Conservation (phyloP, 129 eudicot genomes). For the Helichrysum umbraculigerum region DNA sequence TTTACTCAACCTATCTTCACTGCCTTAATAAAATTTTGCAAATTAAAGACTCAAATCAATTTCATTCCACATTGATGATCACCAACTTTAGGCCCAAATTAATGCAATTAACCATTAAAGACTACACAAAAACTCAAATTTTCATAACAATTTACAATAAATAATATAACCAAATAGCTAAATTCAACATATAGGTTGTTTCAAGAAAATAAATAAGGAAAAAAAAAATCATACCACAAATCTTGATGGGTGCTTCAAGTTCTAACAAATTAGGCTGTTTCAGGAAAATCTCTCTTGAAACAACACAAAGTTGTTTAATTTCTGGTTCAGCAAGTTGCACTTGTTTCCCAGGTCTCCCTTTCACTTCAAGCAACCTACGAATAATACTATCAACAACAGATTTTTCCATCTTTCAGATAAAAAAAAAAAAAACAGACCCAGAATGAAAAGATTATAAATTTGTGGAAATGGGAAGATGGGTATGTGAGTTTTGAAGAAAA, state of each 20-base stretch:
- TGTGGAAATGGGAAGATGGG: constrained; percentile 12
- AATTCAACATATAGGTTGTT: neutral
- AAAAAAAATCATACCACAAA: constrained; percentile 42
- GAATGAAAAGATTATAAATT: constrained; percentile 1
- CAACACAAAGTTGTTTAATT: constrained; percentile 56
- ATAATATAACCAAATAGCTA: neutral
- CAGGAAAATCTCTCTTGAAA: constrained; percentile 52
- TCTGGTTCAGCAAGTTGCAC: constrained; percentile 57
- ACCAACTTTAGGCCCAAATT: neutral
- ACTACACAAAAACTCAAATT: neutral
- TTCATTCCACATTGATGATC: no score
- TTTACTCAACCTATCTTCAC: no score
- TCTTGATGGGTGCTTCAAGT: constrained; percentile 63
- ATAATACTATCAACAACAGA: constrained; percentile 44
- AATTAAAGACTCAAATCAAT: no score
- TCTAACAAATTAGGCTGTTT: constrained; percentile 49
- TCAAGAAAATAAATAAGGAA: neutral
- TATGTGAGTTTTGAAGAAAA: constrained; percentile 14
- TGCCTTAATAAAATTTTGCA: no score
- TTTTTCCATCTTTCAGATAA: constrained; percentile 32
- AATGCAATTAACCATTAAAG: neutral
- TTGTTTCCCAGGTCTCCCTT: constrained; percentile 53
- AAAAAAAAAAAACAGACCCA: neutral
- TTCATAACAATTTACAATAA: constrained; percentile 6
- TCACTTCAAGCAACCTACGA: constrained; percentile 47